Base-by-base conservation (phyloP, 2,329 filamentous ascomycete genomes). In the Diaporthe ampelina region DNA sequence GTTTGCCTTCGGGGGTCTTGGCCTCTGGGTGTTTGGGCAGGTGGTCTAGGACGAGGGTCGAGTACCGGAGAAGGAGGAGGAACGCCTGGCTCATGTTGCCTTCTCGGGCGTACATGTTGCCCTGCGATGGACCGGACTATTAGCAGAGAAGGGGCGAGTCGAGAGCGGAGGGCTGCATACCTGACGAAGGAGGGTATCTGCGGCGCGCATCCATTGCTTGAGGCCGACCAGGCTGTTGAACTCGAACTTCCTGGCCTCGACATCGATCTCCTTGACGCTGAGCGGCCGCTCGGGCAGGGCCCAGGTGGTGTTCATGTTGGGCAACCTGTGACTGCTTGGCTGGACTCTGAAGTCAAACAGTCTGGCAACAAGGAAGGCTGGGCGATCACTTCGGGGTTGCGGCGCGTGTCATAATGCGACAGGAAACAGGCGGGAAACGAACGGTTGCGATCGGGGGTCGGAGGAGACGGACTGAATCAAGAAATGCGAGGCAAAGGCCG, bases 71-170 rank as follows among this genome's bases (percentile, higher is more conserved):
- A n/a, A 97, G 90, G 74, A 98, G 91, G 72, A 98, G 89, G 82
- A 97, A 99, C 6, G 96, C 94, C 80, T 97, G 93, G 79, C 95
- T 91, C 77, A 95, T 91, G 83, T 98, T 95, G 79, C 93, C 93
- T 83, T 98, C 96, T 56, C 90, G 89, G 79, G 97, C 89, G 81
- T 98, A 98, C 78, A 96, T 94, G 69, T 91, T 88, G 26, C 95
- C 95, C 94, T 98, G 40, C 3, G 3, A 21, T 54, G 6, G 58
- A 32, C n/a, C 6, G 40, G 10, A 26, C 21, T n/a, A 9, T 45
- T 45, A 68, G 21, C 19, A 17, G 35, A 9, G 26, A 10, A 19
- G 21, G 21, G 19, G 61, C 19, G 35, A 45, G 54, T 32, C 7
- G n/a, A 32, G 29, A 17, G 37, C 10, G n/a, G 4, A 9, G 24